Conservation (phyloP, 1,284 basidiomycete genomes). For the Austroboletus novae-zelandiae region DNA sequence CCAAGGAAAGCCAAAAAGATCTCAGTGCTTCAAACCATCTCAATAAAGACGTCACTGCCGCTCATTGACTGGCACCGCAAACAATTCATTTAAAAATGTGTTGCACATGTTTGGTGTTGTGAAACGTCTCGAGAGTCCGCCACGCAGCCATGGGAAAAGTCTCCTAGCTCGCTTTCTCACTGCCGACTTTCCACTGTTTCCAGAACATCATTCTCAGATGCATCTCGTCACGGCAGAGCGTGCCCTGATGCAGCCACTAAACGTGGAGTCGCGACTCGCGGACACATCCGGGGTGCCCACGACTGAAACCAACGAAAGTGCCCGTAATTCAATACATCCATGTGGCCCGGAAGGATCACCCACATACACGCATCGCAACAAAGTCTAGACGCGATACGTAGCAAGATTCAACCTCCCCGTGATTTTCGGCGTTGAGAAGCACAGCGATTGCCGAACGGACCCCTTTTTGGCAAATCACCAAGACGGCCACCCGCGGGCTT, state of each 20-base stretch:
- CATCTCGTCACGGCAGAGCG: too few relatives aligned
- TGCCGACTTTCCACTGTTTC: too few relatives aligned
- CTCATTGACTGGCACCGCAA: too few relatives aligned
- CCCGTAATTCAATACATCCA: neutral
- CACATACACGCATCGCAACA: conserved; percentile 2
- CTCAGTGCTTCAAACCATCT: too few relatives aligned
- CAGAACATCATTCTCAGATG: too few relatives aligned
- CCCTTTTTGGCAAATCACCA: neutral
- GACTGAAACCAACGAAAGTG: neutral
- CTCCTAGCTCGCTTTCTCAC: too few relatives aligned
- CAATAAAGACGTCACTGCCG: too few relatives aligned
- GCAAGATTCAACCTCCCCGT: neutral
- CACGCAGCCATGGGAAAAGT: too few relatives aligned
- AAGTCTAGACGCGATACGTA: neutral
- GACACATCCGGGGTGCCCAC: neutral
- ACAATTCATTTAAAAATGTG: too few relatives aligned
- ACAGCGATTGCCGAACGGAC: neutral
- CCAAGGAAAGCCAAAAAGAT: too few relatives aligned
- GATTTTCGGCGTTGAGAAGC: neutral
- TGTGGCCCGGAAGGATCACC: neutral
- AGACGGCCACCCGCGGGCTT: neutral
- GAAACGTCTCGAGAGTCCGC: too few relatives aligned
- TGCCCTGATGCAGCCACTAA: neutral
- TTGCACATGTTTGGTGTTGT: too few relatives aligned
- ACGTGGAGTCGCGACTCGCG: neutral